Evolutionary conservation across 2,329 filamentous ascomycete species (phyloP), one percentile per base, ranked within the genome.

Genomic region (Trematosphaeria pertusa): DNA sequence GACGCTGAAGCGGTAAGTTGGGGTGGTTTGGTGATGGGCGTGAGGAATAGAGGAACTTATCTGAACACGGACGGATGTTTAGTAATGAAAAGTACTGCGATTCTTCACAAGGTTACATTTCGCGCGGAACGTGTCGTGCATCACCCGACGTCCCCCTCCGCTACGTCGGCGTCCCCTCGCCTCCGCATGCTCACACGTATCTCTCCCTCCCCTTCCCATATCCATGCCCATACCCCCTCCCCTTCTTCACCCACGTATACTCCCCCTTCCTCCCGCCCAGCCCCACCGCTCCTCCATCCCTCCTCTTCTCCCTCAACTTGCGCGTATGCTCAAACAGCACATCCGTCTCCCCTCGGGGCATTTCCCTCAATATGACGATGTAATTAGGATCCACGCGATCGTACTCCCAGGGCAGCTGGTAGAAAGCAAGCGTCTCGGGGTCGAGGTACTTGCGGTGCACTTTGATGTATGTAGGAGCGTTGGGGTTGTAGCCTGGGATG

Each of bases 1-100:
- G 78, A 87, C 83, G 24, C 64, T 87, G 70, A 88, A 88, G 76
- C 79, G 83, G 61, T 82, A 54, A 45, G 14, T 12, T 17, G 24
- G 24, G 8, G 24, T 28, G 24, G 24, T n/a, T n/a, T n/a, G n/a
- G n/a, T n/a, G n/a, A n/a, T n/a, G n/a, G n/a, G n/a, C n/a, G n/a
- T n/a, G n/a, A n/a, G n/a, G n/a, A n/a, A n/a, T n/a, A n/a, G n/a
- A n/a, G n/a, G n/a, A n/a, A n/a, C n/a, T n/a, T n/a, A n/a, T n/a
- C n/a, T n/a, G n/a, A n/a, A n/a, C n/a, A n/a, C n/a, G n/a, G n/a
- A n/a, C n/a, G n/a, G n/a, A n/a, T n/a, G n/a, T n/a, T n/a, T n/a
- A n/a, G n/a, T n/a, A n/a, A n/a, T n/a, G n/a, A n/a, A n/a, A n/a
- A n/a, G n/a, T n/a, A n/a, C n/a, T n/a, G n/a, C n/a, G n/a, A n/a